Percentiles rank a stretch among this genome's conserved stretches.
These are phyloP conservation scores for Boletus fagicola DNA, from an alignment of 768 basidiomycete genomes.

Conservation along the genomic window DNA sequence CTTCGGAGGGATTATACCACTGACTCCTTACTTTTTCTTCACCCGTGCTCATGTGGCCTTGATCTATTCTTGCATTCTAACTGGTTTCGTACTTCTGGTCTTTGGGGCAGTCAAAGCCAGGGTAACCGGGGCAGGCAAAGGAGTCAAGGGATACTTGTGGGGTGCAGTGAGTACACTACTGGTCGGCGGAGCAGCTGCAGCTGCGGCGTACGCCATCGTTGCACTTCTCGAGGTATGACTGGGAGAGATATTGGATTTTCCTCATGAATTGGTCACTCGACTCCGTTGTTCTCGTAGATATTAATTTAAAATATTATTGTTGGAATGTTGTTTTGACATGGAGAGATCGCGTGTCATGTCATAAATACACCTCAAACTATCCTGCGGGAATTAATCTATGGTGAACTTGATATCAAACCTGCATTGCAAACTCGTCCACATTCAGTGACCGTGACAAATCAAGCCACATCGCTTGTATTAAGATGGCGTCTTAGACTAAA, in stretches of 20 bases:
- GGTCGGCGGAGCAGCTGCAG: constrained; percentile 90
- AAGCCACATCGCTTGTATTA: neutral
- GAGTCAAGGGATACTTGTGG: constrained; percentile 71
- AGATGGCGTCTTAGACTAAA: neutral
- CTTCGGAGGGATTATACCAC: constrained; percentile 88
- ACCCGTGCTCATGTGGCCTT: constrained; percentile 63
- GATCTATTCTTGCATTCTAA: constrained; percentile 74
- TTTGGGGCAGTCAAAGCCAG: constrained; percentile 92
- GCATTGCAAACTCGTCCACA: neutral
- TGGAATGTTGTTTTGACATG: neutral
- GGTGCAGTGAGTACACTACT: constrained; percentile 84
- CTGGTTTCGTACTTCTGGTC: constrained; percentile 79
- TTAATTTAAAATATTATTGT: constrained; percentile 1
- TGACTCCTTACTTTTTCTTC: constrained; percentile 92
- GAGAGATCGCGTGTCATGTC: constrained; percentile 1
- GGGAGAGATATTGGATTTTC: neutral
- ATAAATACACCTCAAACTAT: neutral
- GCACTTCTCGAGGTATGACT: constrained; percentile 41
- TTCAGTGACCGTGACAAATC: neutral
- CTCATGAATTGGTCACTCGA: neutral
- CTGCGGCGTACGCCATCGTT: constrained; percentile 62
- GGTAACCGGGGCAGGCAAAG: constrained; percentile 76
- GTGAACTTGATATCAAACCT: neutral
- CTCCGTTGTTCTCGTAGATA: neutral
- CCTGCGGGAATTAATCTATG: neutral